Evolutionary conservation across 768 basidiomycete genomes (phyloP).

Genomic region (Kwoniella sp.): DNA sequence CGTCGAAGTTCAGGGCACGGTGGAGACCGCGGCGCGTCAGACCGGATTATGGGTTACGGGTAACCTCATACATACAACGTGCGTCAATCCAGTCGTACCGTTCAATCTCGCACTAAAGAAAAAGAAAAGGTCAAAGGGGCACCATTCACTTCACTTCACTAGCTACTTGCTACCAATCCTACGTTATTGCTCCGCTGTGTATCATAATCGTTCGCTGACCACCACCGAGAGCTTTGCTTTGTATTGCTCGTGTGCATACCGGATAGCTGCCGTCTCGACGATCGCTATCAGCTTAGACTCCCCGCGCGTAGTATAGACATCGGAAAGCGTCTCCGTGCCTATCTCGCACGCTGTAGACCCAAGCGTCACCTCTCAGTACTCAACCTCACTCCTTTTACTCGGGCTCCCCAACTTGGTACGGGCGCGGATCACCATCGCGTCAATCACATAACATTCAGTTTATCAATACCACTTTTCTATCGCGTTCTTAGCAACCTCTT

Average conservation of each 20-base stretch:
- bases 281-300: background rate
- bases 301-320: background rate
- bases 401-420: too few relatives aligned
- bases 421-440: too few relatives aligned
- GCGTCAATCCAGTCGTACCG: background rate
- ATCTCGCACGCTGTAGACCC: background rate
- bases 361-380: background rate
- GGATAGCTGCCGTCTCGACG: too few relatives aligned
- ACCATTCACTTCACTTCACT: too few relatives aligned
- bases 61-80: background rate
- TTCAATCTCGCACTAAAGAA: too few relatives aligned
- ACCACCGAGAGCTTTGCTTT: too few relatives aligned
- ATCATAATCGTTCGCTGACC: too few relatives aligned
- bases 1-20: background rate
- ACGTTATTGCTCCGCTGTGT: too few relatives aligned
- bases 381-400: background rate
- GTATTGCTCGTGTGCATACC: background rate
- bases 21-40: background rate
- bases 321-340: background rate
- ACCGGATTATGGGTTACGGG: too few relatives aligned
- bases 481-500: background rate
- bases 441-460: too few relatives aligned
- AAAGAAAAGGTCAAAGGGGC: too few relatives aligned
- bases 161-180: too few relatives aligned
- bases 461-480: background rate